Evolutionary conservation across 2,329 filamentous ascomycete species (phyloP).

Genomic region (Zasmidium citrigriseum): DNA sequence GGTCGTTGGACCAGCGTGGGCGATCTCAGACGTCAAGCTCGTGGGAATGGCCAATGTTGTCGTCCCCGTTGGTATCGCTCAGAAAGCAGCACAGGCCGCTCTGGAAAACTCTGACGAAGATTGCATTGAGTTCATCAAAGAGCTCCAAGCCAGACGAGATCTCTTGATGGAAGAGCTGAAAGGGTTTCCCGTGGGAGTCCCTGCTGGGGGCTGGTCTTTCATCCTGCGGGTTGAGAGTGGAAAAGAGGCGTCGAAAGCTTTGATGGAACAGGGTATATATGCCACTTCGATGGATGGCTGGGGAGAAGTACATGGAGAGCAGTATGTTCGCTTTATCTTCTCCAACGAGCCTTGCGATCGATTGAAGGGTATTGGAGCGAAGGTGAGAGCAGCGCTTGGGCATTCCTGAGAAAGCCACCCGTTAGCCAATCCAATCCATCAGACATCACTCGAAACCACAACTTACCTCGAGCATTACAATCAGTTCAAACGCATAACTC

Average conservation of each 20-base stretch:
- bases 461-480: no score
- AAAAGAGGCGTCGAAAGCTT: constrained; percentile 2
- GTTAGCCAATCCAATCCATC: no score
- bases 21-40: constrained; percentile 2
- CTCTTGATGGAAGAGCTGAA: constrained; percentile 11
- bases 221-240: constrained; percentile 6
- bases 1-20: constrained; percentile 4
- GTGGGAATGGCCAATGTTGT: constrained; percentile 13
- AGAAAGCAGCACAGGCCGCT: constrained; percentile 12
- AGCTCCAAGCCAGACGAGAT: constrained; percentile 12
- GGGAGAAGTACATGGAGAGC: constrained; percentile 5
- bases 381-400: constrained; percentile 4
- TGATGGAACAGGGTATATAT: constrained; percentile 11
- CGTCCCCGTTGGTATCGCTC: constrained; percentile 9
- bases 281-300: constrained; percentile 11
- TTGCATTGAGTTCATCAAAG: constrained; percentile 3
- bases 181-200: constrained; percentile 9
- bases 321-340: constrained; percentile 10
- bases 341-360: constrained; percentile 13
- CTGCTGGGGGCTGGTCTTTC: constrained; percentile 13
- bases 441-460: no score
- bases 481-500: no score
- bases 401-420: no score
- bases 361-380: constrained; percentile 10
- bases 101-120: constrained; percentile 13